phyloP scores from a whole-genome alignment of 176 grass and related monocot genomes.

The Otatea glauca region DNA sequence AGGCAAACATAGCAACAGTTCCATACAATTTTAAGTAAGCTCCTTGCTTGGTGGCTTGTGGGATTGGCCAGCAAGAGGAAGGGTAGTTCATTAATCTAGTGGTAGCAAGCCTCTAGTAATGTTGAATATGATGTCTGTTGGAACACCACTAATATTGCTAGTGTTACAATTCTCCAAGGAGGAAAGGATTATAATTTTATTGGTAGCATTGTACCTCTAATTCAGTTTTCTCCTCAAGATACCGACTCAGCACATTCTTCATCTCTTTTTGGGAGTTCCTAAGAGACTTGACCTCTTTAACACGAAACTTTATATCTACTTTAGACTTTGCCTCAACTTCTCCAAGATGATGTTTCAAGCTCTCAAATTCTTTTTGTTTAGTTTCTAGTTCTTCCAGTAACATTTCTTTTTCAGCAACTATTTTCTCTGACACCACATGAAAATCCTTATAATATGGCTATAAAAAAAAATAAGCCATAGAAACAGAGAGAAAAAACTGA shows the following conservation, averaged over 20 bases:
- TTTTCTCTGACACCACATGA: conserved; percentile 70
- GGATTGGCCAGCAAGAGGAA: too few relatives aligned
- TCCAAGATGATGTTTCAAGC: conserved; percentile 63
- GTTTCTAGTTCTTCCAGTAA: conserved; percentile 68
- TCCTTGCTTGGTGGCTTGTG: too few relatives aligned
- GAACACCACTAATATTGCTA: too few relatives aligned
- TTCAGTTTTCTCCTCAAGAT: conserved; percentile 80
- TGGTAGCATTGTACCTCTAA: conserved; percentile 65
- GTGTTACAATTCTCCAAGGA: too few relatives aligned
- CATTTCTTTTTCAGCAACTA: conserved; percentile 64
- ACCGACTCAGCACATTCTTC: conserved; percentile 65
- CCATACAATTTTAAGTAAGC: too few relatives aligned
- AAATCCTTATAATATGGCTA: too few relatives aligned
- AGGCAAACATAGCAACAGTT: too few relatives aligned
- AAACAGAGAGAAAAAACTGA: conserved; percentile 37
- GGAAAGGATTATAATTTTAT: too few relatives aligned
- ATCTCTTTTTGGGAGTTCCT: conserved; percentile 90
- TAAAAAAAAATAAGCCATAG: background rate
- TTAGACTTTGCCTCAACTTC: conserved; percentile 91
- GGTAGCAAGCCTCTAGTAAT: too few relatives aligned
- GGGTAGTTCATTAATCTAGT: too few relatives aligned
- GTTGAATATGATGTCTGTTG: too few relatives aligned
- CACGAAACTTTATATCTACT: conserved; percentile 89
- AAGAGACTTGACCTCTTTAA: conserved; percentile 93
- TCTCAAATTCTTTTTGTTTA: conserved; percentile 53